Conservation (phyloP, 164 flowering plant genomes). For the Malania oleifera region DNA sequence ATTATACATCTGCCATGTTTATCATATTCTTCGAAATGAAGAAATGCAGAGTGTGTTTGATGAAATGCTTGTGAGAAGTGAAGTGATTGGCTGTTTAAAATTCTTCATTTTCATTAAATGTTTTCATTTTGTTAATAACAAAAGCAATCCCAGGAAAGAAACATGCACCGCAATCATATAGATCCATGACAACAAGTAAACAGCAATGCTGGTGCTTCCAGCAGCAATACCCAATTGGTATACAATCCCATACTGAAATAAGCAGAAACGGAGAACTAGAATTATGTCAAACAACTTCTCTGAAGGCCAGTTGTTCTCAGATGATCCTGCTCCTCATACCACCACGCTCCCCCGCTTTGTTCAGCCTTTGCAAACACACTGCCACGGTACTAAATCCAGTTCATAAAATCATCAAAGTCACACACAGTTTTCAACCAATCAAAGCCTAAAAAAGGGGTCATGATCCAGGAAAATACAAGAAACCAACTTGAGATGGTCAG, state of each 20-base stretch:
- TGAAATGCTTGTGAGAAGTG: too few species aligned
- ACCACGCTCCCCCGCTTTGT: constrained; percentile 68
- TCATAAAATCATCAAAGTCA: constrained; percentile 63
- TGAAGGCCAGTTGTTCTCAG: constrained; percentile 44
- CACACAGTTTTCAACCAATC: constrained; percentile 65
- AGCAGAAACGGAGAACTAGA: constrained; percentile 52
- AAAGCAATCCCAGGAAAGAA: too few species aligned
- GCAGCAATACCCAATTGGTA: constrained; percentile 44
- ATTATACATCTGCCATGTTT: too few species aligned
- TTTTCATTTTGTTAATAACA: too few species aligned
- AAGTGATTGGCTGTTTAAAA: too few species aligned
- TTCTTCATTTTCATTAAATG: too few species aligned
- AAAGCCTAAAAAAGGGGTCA: constrained; percentile 64
- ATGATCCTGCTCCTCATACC: constrained; percentile 69
- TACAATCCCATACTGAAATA: constrained; percentile 59
- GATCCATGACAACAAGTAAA: constrained; percentile 61
- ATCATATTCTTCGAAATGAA: too few species aligned
- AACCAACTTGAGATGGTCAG: constrained; percentile 62
- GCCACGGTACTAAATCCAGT: constrained; percentile 62
- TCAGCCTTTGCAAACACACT: constrained; percentile 53
- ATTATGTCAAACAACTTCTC: constrained; percentile 47
- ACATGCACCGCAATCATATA: constrained; percentile 38
- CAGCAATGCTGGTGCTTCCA: constrained; percentile 48
- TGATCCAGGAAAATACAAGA: constrained; percentile 55
- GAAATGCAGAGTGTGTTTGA: too few species aligned